Evolutionary conservation across 768 basidiomycete species (phyloP).

Genomic region (Pisolithus tinctorius): DNA sequence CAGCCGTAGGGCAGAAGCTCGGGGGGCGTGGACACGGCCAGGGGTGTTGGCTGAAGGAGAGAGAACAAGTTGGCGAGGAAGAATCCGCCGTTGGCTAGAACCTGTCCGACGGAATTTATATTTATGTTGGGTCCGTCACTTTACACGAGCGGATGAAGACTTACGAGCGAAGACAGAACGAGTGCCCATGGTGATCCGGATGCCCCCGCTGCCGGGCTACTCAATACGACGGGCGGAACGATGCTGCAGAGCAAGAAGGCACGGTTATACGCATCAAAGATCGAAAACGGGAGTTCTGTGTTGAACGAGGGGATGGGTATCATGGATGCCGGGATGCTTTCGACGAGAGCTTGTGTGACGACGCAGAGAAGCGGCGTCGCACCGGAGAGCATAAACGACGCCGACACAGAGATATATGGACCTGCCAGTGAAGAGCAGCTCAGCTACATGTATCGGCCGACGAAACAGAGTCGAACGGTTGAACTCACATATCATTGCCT

Average conservation of each 20-base stretch:
- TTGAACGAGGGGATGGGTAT: conserved; percentile 45
- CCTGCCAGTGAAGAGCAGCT: conserved; percentile 30
- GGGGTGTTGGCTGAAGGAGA: conserved; percentile 64
- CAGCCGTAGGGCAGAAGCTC: conserved; percentile 82
- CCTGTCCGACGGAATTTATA: conserved; percentile 27
- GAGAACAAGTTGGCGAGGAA: conserved; percentile 72
- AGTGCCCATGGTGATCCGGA: conserved; percentile 72
- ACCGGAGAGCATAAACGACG: conserved; percentile 78
- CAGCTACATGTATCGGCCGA: conserved; percentile 1
- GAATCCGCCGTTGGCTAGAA: conserved; percentile 75
- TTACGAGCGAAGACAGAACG: conserved; percentile 62
- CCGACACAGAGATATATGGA: conserved; percentile 55
- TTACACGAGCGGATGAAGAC: conserved; percentile 15
- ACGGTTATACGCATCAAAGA: conserved; percentile 76
- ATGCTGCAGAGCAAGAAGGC: conserved; percentile 73
- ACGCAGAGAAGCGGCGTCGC: conserved; percentile 58
- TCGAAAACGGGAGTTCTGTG: conserved; percentile 63
- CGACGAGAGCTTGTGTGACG: conserved; percentile 52
- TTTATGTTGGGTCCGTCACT: too few species aligned
- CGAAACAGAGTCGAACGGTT: not conserved
- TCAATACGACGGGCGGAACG: conserved; percentile 61
- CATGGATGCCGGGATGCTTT: conserved; percentile 41
- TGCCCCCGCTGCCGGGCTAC: conserved; percentile 43
- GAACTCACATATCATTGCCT: conserved; percentile 55
- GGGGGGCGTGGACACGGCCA: conserved; percentile 65